Evolutionary conservation across 345 rosid species (phyloP), one percentile per base, ranked within the genome.

Genomic region (Euphorbia peplus): DNA sequence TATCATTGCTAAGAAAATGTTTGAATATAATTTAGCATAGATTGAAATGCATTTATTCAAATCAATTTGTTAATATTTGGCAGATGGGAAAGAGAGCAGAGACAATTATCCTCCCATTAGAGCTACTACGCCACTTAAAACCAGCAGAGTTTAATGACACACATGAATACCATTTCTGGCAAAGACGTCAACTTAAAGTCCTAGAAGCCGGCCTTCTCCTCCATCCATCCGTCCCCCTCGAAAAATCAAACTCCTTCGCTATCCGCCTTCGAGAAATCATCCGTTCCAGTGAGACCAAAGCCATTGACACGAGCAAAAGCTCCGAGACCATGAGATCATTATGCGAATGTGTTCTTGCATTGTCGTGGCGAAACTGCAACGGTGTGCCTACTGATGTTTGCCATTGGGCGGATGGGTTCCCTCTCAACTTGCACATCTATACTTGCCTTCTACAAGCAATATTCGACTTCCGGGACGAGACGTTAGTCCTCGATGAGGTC

Each of bases 331-430:
- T 84, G 88, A 70, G 87, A 76, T 73, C 87, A 61, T 81, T 91
- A 5, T 81, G 87, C 83, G 86, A 91, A 69, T 72, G 80, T 2
- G 88, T 89, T 2, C 90, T 88, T 29, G 83, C 99, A 18, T 68
- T 93, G 44, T 76, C 95, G 0, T 91, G 97, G 93, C 73, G 97
- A 39, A 81, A 89, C 65, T 35, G 79, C 60, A 81, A 80, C 1
- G 90, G 90, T 39, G 70, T 80, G n/a, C 83, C 91, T 0, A 72
- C 88, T 3, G 90, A 88, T 60, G 83, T 85, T n/a, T 93, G 96
- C 50, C 97, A 93, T 37, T 93, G 99, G 99, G 96, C 96, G 1
- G 96, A 93, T 42, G 97, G 97, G 4, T 93, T 75, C 71, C 98
- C 99, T 24, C 82, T 93, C 64, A 93, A 89, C 67, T 71, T 93